Conservation (phyloP, 768 basidiomycete genomes). For the Lactarius pseudohatsudake region DNA sequence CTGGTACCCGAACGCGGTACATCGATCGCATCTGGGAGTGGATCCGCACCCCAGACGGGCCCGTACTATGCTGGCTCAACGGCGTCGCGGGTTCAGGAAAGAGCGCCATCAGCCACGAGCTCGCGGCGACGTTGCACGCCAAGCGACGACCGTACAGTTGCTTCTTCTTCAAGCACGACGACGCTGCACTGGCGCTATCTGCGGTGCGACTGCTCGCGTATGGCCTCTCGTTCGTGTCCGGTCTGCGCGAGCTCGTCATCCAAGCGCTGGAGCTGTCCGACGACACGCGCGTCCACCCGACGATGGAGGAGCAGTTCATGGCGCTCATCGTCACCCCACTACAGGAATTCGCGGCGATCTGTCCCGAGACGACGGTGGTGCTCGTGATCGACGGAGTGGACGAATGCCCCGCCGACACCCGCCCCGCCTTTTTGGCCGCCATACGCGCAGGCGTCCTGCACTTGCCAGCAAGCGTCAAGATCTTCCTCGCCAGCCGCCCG, state of each 20-base stretch:
- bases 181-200: conserved; percentile 18
- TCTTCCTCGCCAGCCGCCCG: conserved; percentile 28
- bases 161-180: conserved; percentile 29
- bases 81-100: conserved; percentile 31
- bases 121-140: conserved; percentile 23
- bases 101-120: conserved; percentile 28
- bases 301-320: conserved; percentile 28
- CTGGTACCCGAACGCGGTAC: conserved; percentile 25
- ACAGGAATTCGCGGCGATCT: conserved; percentile 16
- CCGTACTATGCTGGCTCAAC: conserved; percentile 24
- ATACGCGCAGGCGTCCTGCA: conserved; percentile 10
- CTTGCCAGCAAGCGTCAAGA: conserved; percentile 22
- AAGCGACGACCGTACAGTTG: conserved; percentile 25
- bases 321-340: conserved; percentile 22
- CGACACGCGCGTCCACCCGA: conserved; percentile 10
- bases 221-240: conserved; percentile 23
- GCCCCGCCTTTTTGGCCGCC: conserved; percentile 15
- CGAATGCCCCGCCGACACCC: conserved; percentile 24
- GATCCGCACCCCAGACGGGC: conserved; percentile 15
- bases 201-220: conserved; percentile 27
- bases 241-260: conserved; percentile 16
- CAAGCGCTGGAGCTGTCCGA: conserved; percentile 17
- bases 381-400: conserved; percentile 30
- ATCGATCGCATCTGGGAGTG: conserved; percentile 22
- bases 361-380: conserved; percentile 16